Percentiles rank a stretch among this genome's conserved stretches.
Conservation (phyloP, 2,329 filamentous ascomycete species). For the Aspergillus fijiensis region DNA sequence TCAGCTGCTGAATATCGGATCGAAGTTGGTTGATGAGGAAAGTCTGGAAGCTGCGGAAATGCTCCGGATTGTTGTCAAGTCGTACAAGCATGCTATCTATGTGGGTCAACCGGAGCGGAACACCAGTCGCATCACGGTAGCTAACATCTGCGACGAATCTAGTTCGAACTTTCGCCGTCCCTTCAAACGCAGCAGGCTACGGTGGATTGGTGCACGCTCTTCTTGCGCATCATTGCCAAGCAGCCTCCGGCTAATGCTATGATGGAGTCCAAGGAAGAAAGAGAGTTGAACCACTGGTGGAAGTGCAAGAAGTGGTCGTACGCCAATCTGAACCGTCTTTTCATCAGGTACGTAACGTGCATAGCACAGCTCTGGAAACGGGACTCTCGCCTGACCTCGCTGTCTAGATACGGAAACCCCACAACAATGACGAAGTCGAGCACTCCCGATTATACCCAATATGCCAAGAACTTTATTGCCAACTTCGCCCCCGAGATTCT, state of each 20-base stretch:
- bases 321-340: slow-evolving; percentile 93
- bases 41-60: slow-evolving; percentile 95
- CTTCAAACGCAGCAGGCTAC: slow-evolving; percentile 79
- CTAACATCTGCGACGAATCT: slow-evolving; percentile 34
- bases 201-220: slow-evolving; percentile 94
- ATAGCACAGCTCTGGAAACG: background rate
- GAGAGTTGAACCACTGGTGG: slow-evolving; percentile 97
- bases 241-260: slow-evolving; percentile 75
- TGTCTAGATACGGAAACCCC: slow-evolving; percentile 80
- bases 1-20: slow-evolving; percentile 80
- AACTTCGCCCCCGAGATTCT: slow-evolving; percentile 95
- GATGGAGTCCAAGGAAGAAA: slow-evolving; percentile 75
- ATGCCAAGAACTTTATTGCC: slow-evolving; percentile 85
- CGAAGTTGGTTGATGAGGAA: slow-evolving; percentile 83
- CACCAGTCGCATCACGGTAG: background rate
- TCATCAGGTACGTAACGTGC: slow-evolving; percentile 67
- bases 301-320: slow-evolving; percentile 99
- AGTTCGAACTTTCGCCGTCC: slow-evolving; percentile 82
- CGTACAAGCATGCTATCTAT: slow-evolving; percentile 98
- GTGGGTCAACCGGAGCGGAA: slow-evolving; percentile 52
- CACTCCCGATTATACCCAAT: slow-evolving; percentile 72
- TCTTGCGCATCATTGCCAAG: slow-evolving; percentile 86
- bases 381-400: slow-evolving; percentile 10
- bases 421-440: slow-evolving; percentile 70
- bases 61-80: slow-evolving; percentile 90